A percentile compares a stretch with the other conserved stretches of the same genome.
Evolutionary conservation across 78 protist genomes (phyloP).

Genomic region (Planoprotostelium fungivorum): DNA sequence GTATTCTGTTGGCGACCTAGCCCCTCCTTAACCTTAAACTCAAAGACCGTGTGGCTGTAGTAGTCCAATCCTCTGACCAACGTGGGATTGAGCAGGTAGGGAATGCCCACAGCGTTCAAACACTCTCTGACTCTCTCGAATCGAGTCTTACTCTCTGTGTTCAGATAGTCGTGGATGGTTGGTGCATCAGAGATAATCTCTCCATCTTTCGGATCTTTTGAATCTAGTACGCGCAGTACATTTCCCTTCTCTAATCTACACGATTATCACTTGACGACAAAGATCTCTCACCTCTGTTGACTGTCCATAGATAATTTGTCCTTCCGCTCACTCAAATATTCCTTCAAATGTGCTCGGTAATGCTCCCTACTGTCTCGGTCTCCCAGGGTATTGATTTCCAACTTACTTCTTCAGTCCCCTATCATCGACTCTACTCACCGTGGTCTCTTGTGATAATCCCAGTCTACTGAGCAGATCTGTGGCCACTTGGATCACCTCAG

Average conservation of each 20-base stretch:
- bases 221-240: constrained; percentile 54
- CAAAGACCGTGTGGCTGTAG: constrained; percentile 68
- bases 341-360: not conserved
- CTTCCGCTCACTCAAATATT: not conserved
- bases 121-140: constrained; percentile 10
- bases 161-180: not conserved
- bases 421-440: not conserved
- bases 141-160: not conserved
- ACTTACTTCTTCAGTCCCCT: not conserved
- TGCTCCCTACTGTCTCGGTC: not conserved
- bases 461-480: not conserved
- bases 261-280: not conserved
- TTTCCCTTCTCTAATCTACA: constrained; percentile 9
- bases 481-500: constrained; percentile 31
- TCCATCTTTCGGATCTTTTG: constrained; percentile 32
- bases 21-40: constrained; percentile 7
- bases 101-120: constrained; percentile 7
- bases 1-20: constrained; percentile 5
- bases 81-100: constrained; percentile 7
- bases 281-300: not conserved
- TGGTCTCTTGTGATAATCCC: not conserved
- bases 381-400: constrained; percentile 47
- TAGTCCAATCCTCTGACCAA: constrained; percentile 72
- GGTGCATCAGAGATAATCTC: constrained; percentile 34
- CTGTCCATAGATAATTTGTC: constrained; percentile 17